Base-by-base conservation (phyloP, 805 yeast species). In the Starmerella bombicola region DNA sequence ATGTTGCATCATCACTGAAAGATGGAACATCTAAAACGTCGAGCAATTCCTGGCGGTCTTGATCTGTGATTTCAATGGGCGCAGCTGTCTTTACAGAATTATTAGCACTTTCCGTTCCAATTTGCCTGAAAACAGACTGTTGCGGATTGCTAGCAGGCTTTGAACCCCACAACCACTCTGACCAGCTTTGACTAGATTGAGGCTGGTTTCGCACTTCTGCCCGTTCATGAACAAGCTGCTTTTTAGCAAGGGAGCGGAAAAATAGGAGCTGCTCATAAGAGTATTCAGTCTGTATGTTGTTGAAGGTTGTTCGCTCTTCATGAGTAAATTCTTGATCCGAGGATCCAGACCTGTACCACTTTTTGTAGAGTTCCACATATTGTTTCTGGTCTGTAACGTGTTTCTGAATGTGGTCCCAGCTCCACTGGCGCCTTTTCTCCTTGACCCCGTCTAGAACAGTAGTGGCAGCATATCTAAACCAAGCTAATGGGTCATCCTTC, bases 21-120 rank as follows among this genome's bases (percentile, higher is more conserved):
- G 86, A 95, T 51, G 86, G 82, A 56, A 78, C 86, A 47, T 86
- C 99, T 48, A 91, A 86, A 0, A 96, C 93, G 45, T 83, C 93
- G 55, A 84, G 86, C 17, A 91, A 66, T 44, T 93, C 98, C 55
- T 83, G 70, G 47, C 82, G 70, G 55, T 91, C 95, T 50, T 85
- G 94, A 12, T 83, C 94, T 0, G 91, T 74, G 57, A 91, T 71
- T 18, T 47, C 47, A 2, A 43, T 22, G 3, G 48, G 50, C 22
- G 39, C 64, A 21, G 76, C 56, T 2, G 67, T 63, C 3, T 66
- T 64, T 5, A 62, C 61, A 9, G 28, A 24, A 13, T 24, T 13
- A 24, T 24, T 24, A 10, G 28, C 12, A 24, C 28, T 24, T 24
- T 24, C 12, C 1, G 23, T 40, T 4, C 29, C 23, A 7, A 15